Evolutionary conservation across 129 eudicot genomes (phyloP).

Genomic region (Erigeron canadensis): DNA sequence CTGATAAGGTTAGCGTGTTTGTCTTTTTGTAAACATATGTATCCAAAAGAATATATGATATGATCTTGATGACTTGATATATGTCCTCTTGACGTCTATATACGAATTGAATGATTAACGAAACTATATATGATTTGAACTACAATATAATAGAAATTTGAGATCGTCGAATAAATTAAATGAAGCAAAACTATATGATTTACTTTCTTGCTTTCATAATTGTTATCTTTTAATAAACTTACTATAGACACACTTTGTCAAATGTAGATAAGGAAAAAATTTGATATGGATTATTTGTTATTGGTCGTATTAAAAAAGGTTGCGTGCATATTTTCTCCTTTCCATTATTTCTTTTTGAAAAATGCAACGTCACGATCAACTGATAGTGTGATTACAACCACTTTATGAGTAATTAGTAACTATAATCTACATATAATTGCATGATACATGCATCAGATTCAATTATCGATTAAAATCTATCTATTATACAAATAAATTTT

Average conservation of each 20-base stretch:
- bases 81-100: not conserved
- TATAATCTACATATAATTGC: not conserved
- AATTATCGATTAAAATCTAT: too few species aligned
- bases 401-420: not conserved
- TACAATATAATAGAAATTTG: not conserved
- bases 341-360: not conserved
- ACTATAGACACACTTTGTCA: slow-evolving; percentile 1
- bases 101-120: not conserved
- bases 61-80: too few species aligned
- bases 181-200: slow-evolving; percentile 11
- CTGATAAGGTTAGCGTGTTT: too few species aligned
- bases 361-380: not conserved
- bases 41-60: too few species aligned
- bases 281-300: slow-evolving; percentile 9
- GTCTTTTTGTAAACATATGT: too few species aligned
- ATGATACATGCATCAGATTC: too few species aligned
- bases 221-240: slow-evolving; percentile 7
- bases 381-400: slow-evolving; percentile 3
- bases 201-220: slow-evolving; percentile 3
- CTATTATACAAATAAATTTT: not conserved
- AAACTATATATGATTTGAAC: slow-evolving; percentile 1
- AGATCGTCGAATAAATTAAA: slow-evolving; percentile 23
- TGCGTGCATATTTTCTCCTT: slow-evolving; percentile 22
- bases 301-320: slow-evolving; percentile 17
- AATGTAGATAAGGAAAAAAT: slow-evolving; percentile 14